These are phyloP conservation scores for Penicillium sp. DNA, from an alignment of 2,329 filamentous ascomycete species.

Conservation along the genomic window DNA sequence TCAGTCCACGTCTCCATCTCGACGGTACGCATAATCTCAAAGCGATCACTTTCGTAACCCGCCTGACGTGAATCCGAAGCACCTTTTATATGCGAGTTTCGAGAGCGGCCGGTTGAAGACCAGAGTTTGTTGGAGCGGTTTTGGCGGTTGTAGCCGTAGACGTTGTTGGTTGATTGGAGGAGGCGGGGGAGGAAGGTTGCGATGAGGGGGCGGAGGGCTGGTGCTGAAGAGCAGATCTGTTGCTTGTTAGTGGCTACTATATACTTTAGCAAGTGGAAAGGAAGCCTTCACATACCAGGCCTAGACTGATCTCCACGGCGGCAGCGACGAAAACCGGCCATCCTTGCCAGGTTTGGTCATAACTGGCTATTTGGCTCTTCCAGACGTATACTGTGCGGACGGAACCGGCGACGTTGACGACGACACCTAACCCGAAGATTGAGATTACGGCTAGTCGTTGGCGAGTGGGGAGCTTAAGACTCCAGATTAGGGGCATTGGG, in stretches of 20 bases:
- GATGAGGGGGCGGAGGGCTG: constrained; percentile 37
- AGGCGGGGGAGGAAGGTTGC: constrained; percentile 34
- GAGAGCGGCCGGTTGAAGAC: constrained; percentile 25
- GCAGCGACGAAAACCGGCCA: constrained; percentile 36
- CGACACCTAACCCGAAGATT: constrained; percentile 39
- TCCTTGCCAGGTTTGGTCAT: constrained; percentile 36
- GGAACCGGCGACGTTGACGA: constrained; percentile 38
- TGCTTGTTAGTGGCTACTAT: not conserved
- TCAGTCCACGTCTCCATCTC: constrained; percentile 38
- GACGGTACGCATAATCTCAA: constrained; percentile 36
- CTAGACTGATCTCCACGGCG: constrained; percentile 35
- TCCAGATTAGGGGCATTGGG: constrained; percentile 45
- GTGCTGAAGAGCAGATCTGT: constrained; percentile 40
- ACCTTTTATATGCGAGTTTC: constrained; percentile 14
- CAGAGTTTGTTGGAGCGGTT: constrained; percentile 23
- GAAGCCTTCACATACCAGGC: constrained; percentile 28
- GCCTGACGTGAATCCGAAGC: constrained; percentile 11
- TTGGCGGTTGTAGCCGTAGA: constrained; percentile 19
- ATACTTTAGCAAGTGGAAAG: not conserved
- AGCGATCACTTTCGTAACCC: constrained; percentile 22
- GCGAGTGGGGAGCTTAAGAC: constrained; percentile 35
- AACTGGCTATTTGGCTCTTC: constrained; percentile 32
- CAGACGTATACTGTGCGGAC: constrained; percentile 38
- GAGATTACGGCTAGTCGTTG: constrained; percentile 40
- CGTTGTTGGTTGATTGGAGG: constrained; percentile 28